phyloP scores from a whole-genome alignment of 2,329 filamentous ascomycete species.

The Emmonsiellopsis sp. region DNA sequence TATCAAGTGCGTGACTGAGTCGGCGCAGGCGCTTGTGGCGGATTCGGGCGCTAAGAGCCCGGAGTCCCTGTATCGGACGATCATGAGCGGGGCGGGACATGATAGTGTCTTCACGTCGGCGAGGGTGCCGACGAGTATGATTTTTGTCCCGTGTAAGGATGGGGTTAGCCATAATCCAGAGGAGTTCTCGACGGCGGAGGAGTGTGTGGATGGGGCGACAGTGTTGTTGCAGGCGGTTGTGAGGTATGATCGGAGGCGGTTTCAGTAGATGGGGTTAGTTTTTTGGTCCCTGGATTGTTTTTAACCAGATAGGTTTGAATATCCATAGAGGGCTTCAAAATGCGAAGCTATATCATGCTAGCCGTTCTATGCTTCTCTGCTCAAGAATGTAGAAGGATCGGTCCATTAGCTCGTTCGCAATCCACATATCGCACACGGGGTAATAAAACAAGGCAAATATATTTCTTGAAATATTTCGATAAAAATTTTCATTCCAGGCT shows the following conservation, averaged over 20 bases:
- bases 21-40: slow-evolving; percentile 49
- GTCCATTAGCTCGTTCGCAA: no score
- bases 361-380: no score
- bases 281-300: background rate
- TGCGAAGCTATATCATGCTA: no score
- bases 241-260: slow-evolving; percentile 28
- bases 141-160: slow-evolving; percentile 55
- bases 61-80: slow-evolving; percentile 38
- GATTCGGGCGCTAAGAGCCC: slow-evolving; percentile 31
- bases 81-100: slow-evolving; percentile 57
- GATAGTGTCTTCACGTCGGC: slow-evolving; percentile 54
- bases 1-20: slow-evolving; percentile 53
- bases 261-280: slow-evolving; percentile 9
- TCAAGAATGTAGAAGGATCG: no score
- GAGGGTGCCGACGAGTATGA: slow-evolving; percentile 54
- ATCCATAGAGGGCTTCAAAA: background rate
- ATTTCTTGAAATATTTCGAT: no score
- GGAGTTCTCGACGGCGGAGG: slow-evolving; percentile 51
- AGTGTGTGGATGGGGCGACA: slow-evolving; percentile 47
- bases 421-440: no score
- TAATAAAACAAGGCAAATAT: no score
- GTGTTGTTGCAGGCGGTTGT: slow-evolving; percentile 22
- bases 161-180: slow-evolving; percentile 56
- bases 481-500: no score
- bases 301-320: slow-evolving; percentile 5